Evolutionary conservation across 345 rosid genomes (phyloP).

Genomic region (Eucalyptus erythrocorys): DNA sequence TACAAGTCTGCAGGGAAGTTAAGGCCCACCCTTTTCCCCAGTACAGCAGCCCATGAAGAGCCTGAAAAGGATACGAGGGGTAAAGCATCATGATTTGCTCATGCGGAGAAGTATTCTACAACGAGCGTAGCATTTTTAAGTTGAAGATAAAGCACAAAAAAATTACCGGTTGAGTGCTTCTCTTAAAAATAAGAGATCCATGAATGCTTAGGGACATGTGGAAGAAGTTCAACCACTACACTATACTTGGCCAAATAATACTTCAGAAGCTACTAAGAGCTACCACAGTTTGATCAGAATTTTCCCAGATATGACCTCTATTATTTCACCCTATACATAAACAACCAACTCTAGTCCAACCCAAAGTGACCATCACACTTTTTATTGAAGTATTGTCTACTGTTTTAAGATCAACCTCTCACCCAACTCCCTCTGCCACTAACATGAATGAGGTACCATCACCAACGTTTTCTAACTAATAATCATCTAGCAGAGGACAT

Average conservation of each 20-base stretch:
- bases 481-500: background rate
- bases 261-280: background rate
- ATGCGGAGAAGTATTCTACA: background rate
- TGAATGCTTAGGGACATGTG: background rate
- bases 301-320: background rate
- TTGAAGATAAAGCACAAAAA: background rate
- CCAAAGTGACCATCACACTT: background rate
- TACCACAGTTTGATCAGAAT: background rate
- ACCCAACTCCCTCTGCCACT: background rate
- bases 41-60: conserved; percentile 94
- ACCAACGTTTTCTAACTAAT: too few relatives aligned
- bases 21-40: conserved; percentile 58
- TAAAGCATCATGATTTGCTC: background rate
- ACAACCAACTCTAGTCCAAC: background rate
- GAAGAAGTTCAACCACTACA: background rate
- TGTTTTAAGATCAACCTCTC: background rate
- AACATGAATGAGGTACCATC: background rate
- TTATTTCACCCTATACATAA: background rate
- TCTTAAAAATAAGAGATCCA: background rate
- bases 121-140: background rate
- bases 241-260: background rate
- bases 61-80: conserved; percentile 24
- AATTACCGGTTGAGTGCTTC: background rate
- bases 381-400: background rate
- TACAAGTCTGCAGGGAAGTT: conserved; percentile 78